Base-by-base conservation (phyloP, 306 rosid species). In the Sesbania bispinosa region DNA sequence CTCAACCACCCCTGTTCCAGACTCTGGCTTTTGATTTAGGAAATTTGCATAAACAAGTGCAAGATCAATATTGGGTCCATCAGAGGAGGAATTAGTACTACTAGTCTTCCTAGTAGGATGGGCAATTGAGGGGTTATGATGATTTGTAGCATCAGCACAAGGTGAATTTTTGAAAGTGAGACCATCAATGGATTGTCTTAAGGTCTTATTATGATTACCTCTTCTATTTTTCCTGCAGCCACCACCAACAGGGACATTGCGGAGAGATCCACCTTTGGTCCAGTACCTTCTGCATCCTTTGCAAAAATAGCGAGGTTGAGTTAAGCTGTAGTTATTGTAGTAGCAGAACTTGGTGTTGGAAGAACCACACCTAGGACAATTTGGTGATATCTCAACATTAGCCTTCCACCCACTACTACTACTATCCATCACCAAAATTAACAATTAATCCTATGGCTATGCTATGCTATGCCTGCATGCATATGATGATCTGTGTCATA, bases 201-300 rank as follows among this genome's bases (percentile, higher is more conserved):
- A 11, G 29, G 39, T 63, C 48, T 79, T 80, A 46, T 71, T n/a
- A n/a, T n/a, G n/a, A n/a, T n/a, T 77, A 42, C 59, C 62, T 60
- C 88, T 67, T 57, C 88, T 55, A 39, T 76, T 77, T 42, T 84
- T 84, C 51, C 85, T 77, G 78, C 81, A 84, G 3, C 88, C 88
- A 5, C 97, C 95, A 2, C 92, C 95, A 0, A 88, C 84, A 0
- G 97, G 97, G 1, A 90, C 92, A 29, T 90, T 83, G 4, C 95
- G 69, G 58, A 90, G 88, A 18, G 97, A 88, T 6, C 97, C 97
- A 3, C 97, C 97, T 80, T 86, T 90, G 19, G 97, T 90, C 95
- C 95, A 88, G 61, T 86, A 90, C 67, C 95, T 82, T 73, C 95
- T 85, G 59, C 92, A 90, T 20, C 89, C 88, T 53, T 86, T 90